phyloP scores from a whole-genome alignment of 1,139 yeast genomes.

The Taphrina communis region DNA sequence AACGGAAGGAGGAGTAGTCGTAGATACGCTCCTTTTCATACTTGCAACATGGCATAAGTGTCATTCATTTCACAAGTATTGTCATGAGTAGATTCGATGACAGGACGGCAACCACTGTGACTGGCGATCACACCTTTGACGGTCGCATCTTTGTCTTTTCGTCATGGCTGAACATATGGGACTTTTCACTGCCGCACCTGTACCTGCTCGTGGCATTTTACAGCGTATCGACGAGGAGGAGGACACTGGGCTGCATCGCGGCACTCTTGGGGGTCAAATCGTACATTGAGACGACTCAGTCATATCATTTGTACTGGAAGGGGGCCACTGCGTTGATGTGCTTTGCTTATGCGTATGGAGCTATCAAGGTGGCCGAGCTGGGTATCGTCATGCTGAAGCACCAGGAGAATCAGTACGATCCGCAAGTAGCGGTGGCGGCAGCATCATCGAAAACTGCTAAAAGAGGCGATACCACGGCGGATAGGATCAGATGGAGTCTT shows the following conservation, averaged over 20 bases:
- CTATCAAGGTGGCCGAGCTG: constrained; percentile 16
- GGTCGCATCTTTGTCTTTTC: constrained; percentile 11
- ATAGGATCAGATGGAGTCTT: constrained; percentile 5
- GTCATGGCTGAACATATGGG: constrained; percentile 5
- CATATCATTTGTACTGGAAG: constrained; percentile 23
- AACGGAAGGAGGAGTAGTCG: too few species aligned
- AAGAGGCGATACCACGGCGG: not conserved
- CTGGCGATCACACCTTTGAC: constrained; percentile 3
- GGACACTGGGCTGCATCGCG: constrained; percentile 12
- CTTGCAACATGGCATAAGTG: too few species aligned
- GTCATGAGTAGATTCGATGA: constrained; percentile 1
- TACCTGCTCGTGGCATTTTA: constrained; percentile 12
- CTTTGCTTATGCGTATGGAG: constrained; percentile 25
- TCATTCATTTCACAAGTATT: too few species aligned
- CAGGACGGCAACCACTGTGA: constrained; percentile 1
- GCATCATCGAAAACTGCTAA: too few species aligned
- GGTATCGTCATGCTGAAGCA: constrained; percentile 7
- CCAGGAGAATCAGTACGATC: constrained; percentile 8
- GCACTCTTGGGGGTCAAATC: constrained; percentile 18
- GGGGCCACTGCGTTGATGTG: constrained; percentile 22
- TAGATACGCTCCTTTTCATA: too few species aligned
- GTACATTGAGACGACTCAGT: constrained; percentile 1
- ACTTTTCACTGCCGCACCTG: constrained; percentile 18
- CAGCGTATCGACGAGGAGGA: constrained; percentile 10
- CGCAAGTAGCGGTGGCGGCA: not conserved